Evolutionary conservation across 495 filamentous ascomycete genomes (phyloP).

Genomic region (Aspergillus steynii): DNA sequence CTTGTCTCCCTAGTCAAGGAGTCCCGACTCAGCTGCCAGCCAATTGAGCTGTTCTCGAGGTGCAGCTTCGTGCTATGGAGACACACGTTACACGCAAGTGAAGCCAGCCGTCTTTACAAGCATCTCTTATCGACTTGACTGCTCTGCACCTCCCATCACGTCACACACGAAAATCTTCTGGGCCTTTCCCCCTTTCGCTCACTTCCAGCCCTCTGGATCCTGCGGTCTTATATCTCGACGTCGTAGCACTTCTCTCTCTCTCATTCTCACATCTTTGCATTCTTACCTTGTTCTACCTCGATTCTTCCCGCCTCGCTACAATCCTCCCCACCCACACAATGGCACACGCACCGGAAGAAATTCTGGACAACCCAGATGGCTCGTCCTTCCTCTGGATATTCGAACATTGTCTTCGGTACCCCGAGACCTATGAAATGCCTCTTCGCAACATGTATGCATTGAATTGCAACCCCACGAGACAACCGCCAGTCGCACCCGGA

Average conservation of each 20-base stretch:
- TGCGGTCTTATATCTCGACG: conserved; percentile 18
- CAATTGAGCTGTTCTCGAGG: conserved; percentile 17
- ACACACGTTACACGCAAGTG: conserved; percentile 26
- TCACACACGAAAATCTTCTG: conserved; percentile 20
- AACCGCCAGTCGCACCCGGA: conserved; percentile 32
- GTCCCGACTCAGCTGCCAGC: conserved; percentile 8
- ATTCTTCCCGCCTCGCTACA: background rate
- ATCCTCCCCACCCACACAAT: conserved; percentile 16
- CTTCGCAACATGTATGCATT: conserved; percentile 73
- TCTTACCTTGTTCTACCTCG: background rate
- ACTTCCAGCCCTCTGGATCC: conserved; percentile 9
- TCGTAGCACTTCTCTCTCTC: conserved; percentile 6
- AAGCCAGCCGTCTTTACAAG: conserved; percentile 27
- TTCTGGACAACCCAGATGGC: conserved; percentile 39
- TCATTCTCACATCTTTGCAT: conserved; percentile 1
- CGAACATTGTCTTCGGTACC: conserved; percentile 68
- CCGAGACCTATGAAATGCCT: conserved; percentile 68
- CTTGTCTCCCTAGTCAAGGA: conserved; percentile 19
- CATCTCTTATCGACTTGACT: conserved; percentile 19
- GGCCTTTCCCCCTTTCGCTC: conserved; percentile 12
- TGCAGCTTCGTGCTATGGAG: conserved; percentile 22
- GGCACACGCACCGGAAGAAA: conserved; percentile 20
- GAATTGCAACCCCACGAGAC: conserved; percentile 59
- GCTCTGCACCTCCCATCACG: conserved; percentile 25
- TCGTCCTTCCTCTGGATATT: conserved; percentile 59